A percentile compares a stretch with the other conserved stretches of the same genome.
Conservation (phyloP, 2,329 filamentous ascomycete species). For the Neonectria sp. region DNA sequence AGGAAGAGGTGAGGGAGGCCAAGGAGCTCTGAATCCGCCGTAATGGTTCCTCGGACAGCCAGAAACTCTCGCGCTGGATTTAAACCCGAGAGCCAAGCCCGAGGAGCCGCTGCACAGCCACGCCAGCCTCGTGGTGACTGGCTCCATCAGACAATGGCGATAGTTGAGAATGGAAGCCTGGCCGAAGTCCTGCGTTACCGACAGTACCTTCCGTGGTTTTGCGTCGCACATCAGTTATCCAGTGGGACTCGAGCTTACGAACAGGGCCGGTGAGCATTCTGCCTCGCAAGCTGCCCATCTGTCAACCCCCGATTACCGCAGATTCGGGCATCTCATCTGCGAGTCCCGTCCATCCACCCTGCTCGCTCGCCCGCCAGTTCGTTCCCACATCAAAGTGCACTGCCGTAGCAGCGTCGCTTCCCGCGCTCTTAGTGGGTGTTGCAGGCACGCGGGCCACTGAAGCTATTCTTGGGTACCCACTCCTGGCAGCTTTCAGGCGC, state of each 20-base stretch:
- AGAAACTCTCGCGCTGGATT: background rate
- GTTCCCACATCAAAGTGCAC: background rate
- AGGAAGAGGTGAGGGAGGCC: background rate
- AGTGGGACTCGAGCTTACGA: background rate
- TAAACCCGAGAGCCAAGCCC: constrained; percentile 26
- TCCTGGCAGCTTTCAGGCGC: constrained; percentile 13
- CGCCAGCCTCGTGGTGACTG: constrained; percentile 22
- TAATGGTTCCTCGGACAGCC: background rate
- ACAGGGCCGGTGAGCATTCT: background rate
- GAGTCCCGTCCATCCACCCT: background rate
- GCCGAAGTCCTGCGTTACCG: constrained; percentile 22
- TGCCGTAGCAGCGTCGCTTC: constrained; percentile 3
- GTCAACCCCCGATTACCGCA: constrained; percentile 5
- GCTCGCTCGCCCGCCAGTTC: background rate
- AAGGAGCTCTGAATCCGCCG: background rate
- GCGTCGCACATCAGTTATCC: background rate
- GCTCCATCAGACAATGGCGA: constrained; percentile 8
- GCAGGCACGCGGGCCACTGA: background rate
- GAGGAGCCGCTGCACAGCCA: constrained; percentile 28
- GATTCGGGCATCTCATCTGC: background rate
- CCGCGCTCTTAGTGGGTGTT: constrained; percentile 1
- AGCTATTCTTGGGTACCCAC: constrained; percentile 7
- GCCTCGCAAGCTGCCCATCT: constrained; percentile 7
- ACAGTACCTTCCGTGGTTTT: background rate
- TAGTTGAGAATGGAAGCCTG: constrained; percentile 22